Evolutionary conservation across 2,329 filamentous ascomycete genomes (phyloP).

Genomic region (Claviceps lovelessii): DNA sequence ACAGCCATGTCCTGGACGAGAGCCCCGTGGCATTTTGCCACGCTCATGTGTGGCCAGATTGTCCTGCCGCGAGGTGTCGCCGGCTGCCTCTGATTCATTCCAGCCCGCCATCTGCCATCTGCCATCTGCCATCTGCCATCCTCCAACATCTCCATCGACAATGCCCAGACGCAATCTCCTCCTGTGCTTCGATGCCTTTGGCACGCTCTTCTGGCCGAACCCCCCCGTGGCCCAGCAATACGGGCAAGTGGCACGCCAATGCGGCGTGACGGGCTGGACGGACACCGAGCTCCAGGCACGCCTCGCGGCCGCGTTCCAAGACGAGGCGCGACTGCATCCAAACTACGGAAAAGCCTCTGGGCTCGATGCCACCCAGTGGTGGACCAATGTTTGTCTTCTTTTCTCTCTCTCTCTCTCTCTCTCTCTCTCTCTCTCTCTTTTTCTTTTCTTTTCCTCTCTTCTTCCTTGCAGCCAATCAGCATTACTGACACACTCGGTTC

Average conservation of each 20-base stretch:
- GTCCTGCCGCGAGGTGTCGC: too few species aligned
- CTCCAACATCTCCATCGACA: background rate
- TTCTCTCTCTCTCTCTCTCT: background rate
- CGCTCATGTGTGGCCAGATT: too few species aligned
- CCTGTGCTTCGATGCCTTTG: constrained; percentile 50
- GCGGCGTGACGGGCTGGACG: constrained; percentile 31
- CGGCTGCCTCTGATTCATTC: too few species aligned
- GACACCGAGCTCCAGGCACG: constrained; percentile 24
- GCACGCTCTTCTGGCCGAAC: constrained; percentile 44
- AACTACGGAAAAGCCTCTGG: constrained; percentile 43
- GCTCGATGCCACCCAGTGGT: constrained; percentile 41
- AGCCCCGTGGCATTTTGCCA: too few species aligned
- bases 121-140: background rate
- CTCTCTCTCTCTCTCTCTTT: background rate
- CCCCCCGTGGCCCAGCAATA: constrained; percentile 39
- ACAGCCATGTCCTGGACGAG: too few species aligned
- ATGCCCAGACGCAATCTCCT: constrained; percentile 30
- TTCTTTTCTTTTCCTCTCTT: background rate
- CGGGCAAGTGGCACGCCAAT: constrained; percentile 31
- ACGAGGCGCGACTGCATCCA: constrained; percentile 31
- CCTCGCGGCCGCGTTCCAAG: constrained; percentile 30
- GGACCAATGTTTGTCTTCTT: constrained; percentile 37
- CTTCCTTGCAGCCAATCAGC: too few species aligned
- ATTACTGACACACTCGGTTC: background rate
- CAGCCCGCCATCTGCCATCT: too few species aligned